phyloP scores from a whole-genome alignment of 208 protist species.

The Crithidia expoeki region DNA sequence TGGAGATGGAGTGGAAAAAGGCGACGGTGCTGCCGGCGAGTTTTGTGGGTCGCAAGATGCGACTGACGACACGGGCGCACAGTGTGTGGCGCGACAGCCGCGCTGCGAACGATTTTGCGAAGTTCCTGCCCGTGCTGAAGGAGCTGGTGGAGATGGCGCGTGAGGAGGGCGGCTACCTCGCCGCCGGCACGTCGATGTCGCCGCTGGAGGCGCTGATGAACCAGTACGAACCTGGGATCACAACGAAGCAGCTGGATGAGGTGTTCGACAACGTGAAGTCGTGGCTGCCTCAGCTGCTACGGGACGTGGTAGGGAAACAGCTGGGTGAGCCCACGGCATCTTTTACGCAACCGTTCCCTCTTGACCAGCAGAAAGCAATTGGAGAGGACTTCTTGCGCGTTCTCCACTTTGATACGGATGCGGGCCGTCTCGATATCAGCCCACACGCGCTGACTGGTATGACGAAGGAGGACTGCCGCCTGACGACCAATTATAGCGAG shows the following conservation, averaged over 20 bases:
- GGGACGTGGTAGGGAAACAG: constrained; percentile 67
- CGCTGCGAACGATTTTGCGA: constrained; percentile 65
- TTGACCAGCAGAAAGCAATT: constrained; percentile 61
- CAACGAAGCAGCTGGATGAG: constrained; percentile 52
- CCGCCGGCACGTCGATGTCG: constrained; percentile 43
- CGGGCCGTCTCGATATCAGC: constrained; percentile 85
- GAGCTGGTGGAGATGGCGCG: constrained; percentile 72
- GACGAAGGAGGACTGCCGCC: constrained; percentile 79
- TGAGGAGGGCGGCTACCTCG: constrained; percentile 65
- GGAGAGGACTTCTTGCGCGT: constrained; percentile 54
- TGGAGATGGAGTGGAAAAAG: constrained; percentile 40
- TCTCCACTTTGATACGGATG: constrained; percentile 82
- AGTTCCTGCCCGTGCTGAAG: constrained; percentile 74
- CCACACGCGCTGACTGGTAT: constrained; percentile 89
- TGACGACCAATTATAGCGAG: constrained; percentile 85
- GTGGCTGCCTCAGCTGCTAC: constrained; percentile 76
- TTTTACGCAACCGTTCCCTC: constrained; percentile 45
- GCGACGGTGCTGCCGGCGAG: constrained; percentile 48
- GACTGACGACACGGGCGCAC: constrained; percentile 60
- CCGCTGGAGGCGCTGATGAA: constrained; percentile 84
- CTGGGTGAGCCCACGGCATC: constrained; percentile 24
- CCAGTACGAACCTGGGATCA: constrained; percentile 85
- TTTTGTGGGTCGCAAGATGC: constrained; percentile 60
- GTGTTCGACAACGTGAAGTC: constrained; percentile 78
- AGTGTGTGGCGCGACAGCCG: constrained; percentile 74